These are phyloP conservation scores for Wallacemonas sp. DNA, from an alignment of 208 protist species.

Conservation along the genomic window DNA sequence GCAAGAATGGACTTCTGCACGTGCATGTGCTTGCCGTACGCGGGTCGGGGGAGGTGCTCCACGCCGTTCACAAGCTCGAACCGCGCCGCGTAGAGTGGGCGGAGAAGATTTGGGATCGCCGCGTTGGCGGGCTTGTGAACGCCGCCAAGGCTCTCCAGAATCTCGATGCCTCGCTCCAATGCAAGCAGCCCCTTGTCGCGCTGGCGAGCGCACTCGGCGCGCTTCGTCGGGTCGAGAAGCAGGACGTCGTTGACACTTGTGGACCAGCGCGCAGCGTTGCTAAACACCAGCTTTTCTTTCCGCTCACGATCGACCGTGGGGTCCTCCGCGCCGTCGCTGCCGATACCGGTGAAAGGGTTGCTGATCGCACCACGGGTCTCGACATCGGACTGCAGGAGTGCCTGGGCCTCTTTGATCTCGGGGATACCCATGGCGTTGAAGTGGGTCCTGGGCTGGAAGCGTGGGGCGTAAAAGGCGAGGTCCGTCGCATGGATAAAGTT, in stretches of 20 bases:
- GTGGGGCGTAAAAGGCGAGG: conserved; percentile 82
- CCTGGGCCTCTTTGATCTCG: conserved; percentile 69
- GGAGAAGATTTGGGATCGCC: conserved; percentile 43
- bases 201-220: conserved; percentile 34
- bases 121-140: conserved; percentile 16
- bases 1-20: conserved; percentile 65
- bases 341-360: background rate
- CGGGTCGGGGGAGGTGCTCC: conserved; percentile 68
- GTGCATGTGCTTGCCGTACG: conserved; percentile 49
- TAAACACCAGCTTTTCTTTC: background rate
- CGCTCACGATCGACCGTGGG: conserved; percentile 11
- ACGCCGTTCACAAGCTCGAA: conserved; percentile 81
- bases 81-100: conserved; percentile 62
- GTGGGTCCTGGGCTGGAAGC: conserved; percentile 76
- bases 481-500: conserved; percentile 70
- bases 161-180: conserved; percentile 75
- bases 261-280: conserved; percentile 25
- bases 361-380: background rate
- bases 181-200: conserved; percentile 57
- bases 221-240: conserved; percentile 19
- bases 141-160: conserved; percentile 65
- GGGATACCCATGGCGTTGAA: conserved; percentile 59
- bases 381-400: conserved; percentile 37
- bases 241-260: conserved; percentile 25
- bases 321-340: conserved; percentile 4